Base-by-base conservation (phyloP, 2,329 filamentous ascomycete genomes). In the Fusarium acutatum region DNA sequence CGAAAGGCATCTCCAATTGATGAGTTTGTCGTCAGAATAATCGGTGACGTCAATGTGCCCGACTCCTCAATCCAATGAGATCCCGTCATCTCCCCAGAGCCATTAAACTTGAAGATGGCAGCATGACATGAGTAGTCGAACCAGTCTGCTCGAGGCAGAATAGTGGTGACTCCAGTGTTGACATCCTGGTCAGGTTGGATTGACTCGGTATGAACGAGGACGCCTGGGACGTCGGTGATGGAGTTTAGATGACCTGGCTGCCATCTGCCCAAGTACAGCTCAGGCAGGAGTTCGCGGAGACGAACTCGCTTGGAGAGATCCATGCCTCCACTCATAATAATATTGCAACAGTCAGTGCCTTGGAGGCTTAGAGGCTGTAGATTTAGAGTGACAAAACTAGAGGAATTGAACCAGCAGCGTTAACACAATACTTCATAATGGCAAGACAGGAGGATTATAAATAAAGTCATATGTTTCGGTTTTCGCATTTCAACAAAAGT, bases 31-130 rank as follows among this genome's bases (percentile, higher is more conserved):
- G 90, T 92, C 60, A 92, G 83, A 60, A 91, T 78, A 64, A 92
- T 87, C 7, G 90, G 90, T 6, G 87, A 89, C 60, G 87, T 85
- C 7, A 91, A 79, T 8, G 90, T 82, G 0, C 90, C 89, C 1
- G 88, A 89, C 78, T 92, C 90, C 22, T 89, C 84, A 67, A 92
- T 87, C 86, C 88, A 90, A 74, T 91, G 88, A 15, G 83, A 83
- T 6, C 89, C 89, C 0, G 90, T 91, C 82, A 91, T 83, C 79
- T 91, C 89, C 46, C 90, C 90, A 50, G 86, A 87, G 61, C 90
- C 90, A 73, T 92, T 92, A 82, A 92, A 91, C 68, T 86, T 85
- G 80, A 91, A 91, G 53, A 88, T 75, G n/a, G 84, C 84, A 7
- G 86, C 84, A 52, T 87, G 85, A 60, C 83, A 85, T 44, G 84